These are phyloP conservation scores for Pythium dissotocum DNA, from an alignment of 352 stramenopile genomes.

Conservation along the genomic window DNA sequence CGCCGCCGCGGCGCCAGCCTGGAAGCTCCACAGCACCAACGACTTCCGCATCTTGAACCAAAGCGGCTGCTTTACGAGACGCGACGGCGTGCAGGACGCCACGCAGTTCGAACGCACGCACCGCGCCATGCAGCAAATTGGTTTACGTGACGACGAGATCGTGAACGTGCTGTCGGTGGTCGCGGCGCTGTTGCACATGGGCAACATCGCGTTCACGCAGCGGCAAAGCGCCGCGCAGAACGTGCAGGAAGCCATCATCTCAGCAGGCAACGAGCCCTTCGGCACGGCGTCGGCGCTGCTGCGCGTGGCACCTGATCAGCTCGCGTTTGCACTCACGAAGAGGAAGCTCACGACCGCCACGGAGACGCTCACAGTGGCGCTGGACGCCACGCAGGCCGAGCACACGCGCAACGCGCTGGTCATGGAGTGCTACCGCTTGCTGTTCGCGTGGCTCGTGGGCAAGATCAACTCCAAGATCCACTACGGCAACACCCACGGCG, in stretches of 20 bases:
- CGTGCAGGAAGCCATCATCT: conserved; percentile 15
- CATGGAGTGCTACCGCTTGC: conserved; percentile 91
- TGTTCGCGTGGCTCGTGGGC: conserved; percentile 95
- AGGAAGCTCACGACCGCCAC: conserved; percentile 62
- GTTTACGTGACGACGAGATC: conserved; percentile 61
- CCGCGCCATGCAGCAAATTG: conserved; percentile 78
- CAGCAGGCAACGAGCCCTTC: conserved; percentile 30
- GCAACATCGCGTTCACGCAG: conserved; percentile 74
- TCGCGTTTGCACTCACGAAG: conserved; percentile 66
- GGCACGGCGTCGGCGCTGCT: conserved; percentile 55
- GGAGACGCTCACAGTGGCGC: conserved; percentile 69
- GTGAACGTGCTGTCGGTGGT: conserved; percentile 72
- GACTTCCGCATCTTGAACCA: conserved; percentile 74
- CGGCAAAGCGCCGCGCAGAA: conserved; percentile 10
- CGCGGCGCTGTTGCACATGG: conserved; percentile 84
- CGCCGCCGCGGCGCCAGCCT: conserved; percentile 28
- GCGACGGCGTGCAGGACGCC: conserved; percentile 67
- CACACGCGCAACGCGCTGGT: conserved; percentile 88
- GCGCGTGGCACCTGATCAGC: conserved; percentile 48
- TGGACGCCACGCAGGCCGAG: conserved; percentile 63
- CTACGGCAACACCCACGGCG: background rate
- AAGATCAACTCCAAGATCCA: conserved; percentile 88
- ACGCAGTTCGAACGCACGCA: conserved; percentile 62
- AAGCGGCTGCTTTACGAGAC: conserved; percentile 62
- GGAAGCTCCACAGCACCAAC: conserved; percentile 38